These are phyloP conservation scores for Dactylonectria estremocensis DNA, from an alignment of 2,329 filamentous ascomycete genomes.

Conservation along the genomic window DNA sequence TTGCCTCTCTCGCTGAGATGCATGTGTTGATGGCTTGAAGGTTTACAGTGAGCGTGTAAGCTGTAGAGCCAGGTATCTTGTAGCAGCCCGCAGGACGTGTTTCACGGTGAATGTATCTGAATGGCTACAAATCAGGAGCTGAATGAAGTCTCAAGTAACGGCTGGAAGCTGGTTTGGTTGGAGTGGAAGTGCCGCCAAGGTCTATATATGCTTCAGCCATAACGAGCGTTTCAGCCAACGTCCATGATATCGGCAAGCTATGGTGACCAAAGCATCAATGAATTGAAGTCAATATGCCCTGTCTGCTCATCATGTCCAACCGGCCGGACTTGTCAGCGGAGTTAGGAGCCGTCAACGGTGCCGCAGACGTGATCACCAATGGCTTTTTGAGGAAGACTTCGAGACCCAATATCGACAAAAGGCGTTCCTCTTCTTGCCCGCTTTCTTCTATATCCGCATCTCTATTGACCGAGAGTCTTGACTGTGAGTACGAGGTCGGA, in stretches of 20 bases:
- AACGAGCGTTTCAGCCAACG: background rate
- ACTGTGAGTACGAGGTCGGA: background rate
- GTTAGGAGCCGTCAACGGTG: constrained; percentile 1
- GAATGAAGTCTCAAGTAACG: background rate
- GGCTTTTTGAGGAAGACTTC: constrained; percentile 3
- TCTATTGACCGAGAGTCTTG: background rate
- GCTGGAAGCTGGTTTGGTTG: background rate
- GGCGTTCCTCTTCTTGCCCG: background rate
- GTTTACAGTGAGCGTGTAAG: background rate
- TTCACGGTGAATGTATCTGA: background rate
- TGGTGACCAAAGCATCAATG: background rate
- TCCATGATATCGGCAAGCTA: background rate
- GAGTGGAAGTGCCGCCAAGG: background rate
- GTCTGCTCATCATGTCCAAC: background rate
- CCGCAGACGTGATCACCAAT: constrained; percentile 9
- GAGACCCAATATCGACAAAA: constrained; percentile 7
- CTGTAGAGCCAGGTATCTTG: background rate
- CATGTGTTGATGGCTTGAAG: background rate
- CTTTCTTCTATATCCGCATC: background rate
- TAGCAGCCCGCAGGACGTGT: background rate
- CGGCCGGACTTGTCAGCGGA: background rate
- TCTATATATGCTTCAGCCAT: constrained; percentile 6
- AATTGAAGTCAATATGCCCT: constrained; percentile 19
- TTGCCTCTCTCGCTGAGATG: background rate
- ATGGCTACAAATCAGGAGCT: background rate